Evolutionary conservation across 2,329 filamentous ascomycete genomes (phyloP).

Genomic region (Tolypocladium inflatum): DNA sequence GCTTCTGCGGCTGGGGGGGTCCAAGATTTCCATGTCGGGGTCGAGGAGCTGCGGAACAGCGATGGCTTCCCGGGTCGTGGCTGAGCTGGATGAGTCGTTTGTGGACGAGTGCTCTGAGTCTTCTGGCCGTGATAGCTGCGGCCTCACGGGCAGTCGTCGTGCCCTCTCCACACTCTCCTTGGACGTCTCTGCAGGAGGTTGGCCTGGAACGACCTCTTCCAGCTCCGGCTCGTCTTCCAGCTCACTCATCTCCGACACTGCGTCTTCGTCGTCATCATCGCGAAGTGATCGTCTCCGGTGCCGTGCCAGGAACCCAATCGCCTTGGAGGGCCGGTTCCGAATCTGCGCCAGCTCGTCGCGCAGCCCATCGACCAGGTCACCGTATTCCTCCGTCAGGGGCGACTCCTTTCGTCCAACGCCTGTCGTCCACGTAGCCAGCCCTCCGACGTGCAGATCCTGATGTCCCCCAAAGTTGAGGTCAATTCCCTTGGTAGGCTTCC

Average conservation of each 20-base stretch:
- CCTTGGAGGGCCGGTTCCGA: conserved; percentile 7
- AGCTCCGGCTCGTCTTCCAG: conserved; percentile 35
- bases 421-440: conserved; percentile 17
- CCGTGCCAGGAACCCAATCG: conserved; percentile 10
- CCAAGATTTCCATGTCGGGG: background rate
- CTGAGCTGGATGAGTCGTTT: background rate
- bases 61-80: too few relatives aligned
- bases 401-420: conserved; percentile 8
- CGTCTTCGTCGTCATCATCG: conserved; percentile 1
- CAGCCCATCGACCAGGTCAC: conserved; percentile 30
- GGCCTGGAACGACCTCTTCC: conserved; percentile 2
- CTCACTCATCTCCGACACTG: conserved; percentile 41
- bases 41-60: background rate
- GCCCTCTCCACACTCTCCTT: conserved; percentile 6
- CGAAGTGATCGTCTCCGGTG: background rate
- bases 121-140: conserved; percentile 14
- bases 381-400: conserved; percentile 31
- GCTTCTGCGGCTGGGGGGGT: background rate
- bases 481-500: conserved; percentile 27
- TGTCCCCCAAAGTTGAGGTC: conserved; percentile 47
- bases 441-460: conserved; percentile 34
- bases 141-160: conserved; percentile 14
- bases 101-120: conserved; percentile 6
- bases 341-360: conserved; percentile 27
- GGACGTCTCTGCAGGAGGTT: conserved; percentile 11